Evolutionary conservation across 176 grass and related monocot species (phyloP).

Genomic region (Avena insularis): DNA sequence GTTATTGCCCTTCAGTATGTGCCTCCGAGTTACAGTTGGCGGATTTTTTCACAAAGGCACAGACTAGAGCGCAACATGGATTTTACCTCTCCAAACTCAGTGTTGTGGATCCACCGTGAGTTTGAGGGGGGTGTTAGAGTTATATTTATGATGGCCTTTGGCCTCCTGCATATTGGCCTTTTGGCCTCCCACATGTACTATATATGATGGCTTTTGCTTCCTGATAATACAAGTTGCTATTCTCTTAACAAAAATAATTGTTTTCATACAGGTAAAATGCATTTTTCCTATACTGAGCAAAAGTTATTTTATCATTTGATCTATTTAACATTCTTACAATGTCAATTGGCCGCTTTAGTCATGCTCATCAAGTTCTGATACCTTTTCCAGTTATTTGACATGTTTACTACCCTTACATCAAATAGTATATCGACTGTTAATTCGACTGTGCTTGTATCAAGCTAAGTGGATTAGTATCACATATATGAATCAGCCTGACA

Average conservation of each 20-base stretch:
- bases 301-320: slow-evolving; percentile 4
- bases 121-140: too few species aligned
- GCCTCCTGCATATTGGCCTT: too few species aligned
- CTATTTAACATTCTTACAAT: slow-evolving; percentile 17
- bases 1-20: too few species aligned
- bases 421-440: not conserved
- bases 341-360: not conserved
- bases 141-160: too few species aligned
- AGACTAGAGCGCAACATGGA: too few species aligned
- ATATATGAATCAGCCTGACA: not conserved
- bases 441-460: not conserved
- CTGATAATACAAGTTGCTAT: too few species aligned
- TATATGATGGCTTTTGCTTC: too few species aligned
- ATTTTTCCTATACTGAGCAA: slow-evolving; percentile 1
- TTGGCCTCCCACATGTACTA: too few species aligned
- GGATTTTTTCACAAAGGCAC: too few species aligned
- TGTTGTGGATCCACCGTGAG: too few species aligned
- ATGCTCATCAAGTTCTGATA: not conserved
- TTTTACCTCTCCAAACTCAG: too few species aligned
- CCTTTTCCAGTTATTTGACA: not conserved
- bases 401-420: slow-evolving; percentile 9
- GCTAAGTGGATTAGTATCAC: not conserved
- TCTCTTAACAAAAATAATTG: not conserved
- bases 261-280: not conserved
- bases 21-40: too few species aligned